These are phyloP conservation scores for Euryodendron excelsum DNA, from an alignment of 148 eudicot genomes.

Conservation along the genomic window DNA sequence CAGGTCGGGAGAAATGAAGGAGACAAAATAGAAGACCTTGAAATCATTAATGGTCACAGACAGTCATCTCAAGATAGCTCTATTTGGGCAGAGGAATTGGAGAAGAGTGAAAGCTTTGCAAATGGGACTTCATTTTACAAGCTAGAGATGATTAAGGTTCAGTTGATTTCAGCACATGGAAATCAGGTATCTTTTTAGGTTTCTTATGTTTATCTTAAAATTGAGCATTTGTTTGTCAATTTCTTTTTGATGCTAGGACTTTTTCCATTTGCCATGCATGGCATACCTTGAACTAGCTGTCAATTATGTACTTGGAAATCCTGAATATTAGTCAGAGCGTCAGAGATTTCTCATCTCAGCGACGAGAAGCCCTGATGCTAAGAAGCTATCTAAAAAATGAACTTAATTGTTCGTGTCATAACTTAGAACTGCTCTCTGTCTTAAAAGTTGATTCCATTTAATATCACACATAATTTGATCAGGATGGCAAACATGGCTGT, in stretches of 20 bases:
- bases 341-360: background rate
- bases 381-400: background rate
- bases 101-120: constrained; percentile 51
- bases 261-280: constrained; percentile 7
- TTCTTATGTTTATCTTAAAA: background rate
- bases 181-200: constrained; percentile 51
- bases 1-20: constrained; percentile 27
- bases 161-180: constrained; percentile 71
- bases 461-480: background rate
- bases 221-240: constrained; percentile 1
- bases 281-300: background rate
- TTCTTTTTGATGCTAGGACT: background rate
- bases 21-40: constrained; percentile 37
- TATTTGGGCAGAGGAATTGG: constrained; percentile 48
- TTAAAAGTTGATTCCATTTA: background rate
- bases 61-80: constrained; percentile 49
- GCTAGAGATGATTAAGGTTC: constrained; percentile 82
- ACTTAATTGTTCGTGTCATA: background rate
- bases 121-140: constrained; percentile 83
- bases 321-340: background rate
- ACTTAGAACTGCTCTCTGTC: background rate
- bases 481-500: background rate
- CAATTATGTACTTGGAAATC: background rate
- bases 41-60: constrained; percentile 59
- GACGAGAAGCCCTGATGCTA: background rate